Evolutionary conservation across 768 basidiomycete species (phyloP).

Genomic region (Mycena latifolia): DNA sequence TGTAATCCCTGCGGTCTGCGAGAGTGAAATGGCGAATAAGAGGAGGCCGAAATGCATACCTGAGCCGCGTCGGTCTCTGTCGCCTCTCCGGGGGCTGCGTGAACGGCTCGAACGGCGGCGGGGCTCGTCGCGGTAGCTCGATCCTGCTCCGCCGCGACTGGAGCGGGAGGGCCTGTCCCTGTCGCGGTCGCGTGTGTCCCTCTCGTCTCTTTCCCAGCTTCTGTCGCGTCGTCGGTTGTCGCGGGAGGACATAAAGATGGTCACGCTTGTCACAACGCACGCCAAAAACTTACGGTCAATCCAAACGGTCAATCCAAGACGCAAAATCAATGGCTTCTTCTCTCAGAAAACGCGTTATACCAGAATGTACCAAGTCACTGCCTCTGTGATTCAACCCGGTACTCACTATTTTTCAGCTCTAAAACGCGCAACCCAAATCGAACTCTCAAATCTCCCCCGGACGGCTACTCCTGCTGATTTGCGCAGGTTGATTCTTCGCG

Average conservation of each 20-base stretch:
- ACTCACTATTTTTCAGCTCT: constrained; percentile 32
- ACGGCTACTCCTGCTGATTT: constrained; percentile 70
- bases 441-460: constrained; percentile 62
- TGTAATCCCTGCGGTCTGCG: constrained; percentile 47
- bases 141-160: constrained; percentile 47
- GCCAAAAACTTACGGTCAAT: too few relatives aligned
- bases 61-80: constrained; percentile 53
- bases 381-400: not conserved
- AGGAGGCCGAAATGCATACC: constrained; percentile 29
- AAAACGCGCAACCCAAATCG: constrained; percentile 54
- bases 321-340: constrained; percentile 14
- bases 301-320: too few relatives aligned
- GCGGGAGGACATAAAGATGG: constrained; percentile 66
- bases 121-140: constrained; percentile 52
- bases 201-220: constrained; percentile 71
- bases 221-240: constrained; percentile 59
- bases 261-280: constrained; percentile 21
- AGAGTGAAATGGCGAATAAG: not conserved
- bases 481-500: constrained; percentile 54
- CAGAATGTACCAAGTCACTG: not conserved
- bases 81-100: constrained; percentile 59
- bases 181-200: constrained; percentile 46
- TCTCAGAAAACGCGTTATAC: constrained; percentile 22
- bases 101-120: constrained; percentile 64
- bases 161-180: constrained; percentile 59